Evolutionary conservation across 495 filamentous ascomycete species (phyloP), one percentile per base, ranked within the genome.

Genomic region (Neurospora sp.): DNA sequence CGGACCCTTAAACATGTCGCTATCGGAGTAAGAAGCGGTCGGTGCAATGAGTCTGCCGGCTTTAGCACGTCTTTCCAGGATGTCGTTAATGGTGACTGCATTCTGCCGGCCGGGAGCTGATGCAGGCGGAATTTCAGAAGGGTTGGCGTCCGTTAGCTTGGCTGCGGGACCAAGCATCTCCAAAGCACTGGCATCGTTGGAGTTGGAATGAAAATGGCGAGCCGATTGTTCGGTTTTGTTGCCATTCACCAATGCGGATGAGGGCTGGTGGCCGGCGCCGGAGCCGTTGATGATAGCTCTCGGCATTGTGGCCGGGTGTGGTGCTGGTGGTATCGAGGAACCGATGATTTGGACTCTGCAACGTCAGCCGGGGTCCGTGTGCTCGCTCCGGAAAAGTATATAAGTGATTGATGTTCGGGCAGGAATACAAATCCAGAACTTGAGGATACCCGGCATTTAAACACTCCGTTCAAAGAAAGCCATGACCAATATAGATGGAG

Each of bases 1-100:
- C 71, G 89, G 84, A 69, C 87, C 88, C 83, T 97, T 97, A 82
- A 96, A 99, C 85, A 92, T 90, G 72, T 93, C 91, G 81, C 90
- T 93, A 80, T 88, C 90, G 20, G 90, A 89, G 48, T 86, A 84
- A 17, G 94, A 91, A 40, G 96, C 96, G 61, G 93, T 86, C n/a
- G 90, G 91, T 41, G 89, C 91, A 71, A 88, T 85, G 44, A 95
- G 82, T 73, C 87, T 86, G 1, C 90, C 89, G 20, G 86, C 84
- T 79, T 91, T 93, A 69, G 85, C 87, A 45, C 96, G 86, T 77
- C 92, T 83, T 10, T 86, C 90, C 35, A 86, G 76, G 69, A 98
- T 88, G 20, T 88, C 89, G 74, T 90, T 86, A 79, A 93, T 82
- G 41, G 91, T 93, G 76, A 97, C 53, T 31, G 53, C 53, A 65